Conservation (phyloP, 805 yeast species). For the Lipomyces orientalis region DNA sequence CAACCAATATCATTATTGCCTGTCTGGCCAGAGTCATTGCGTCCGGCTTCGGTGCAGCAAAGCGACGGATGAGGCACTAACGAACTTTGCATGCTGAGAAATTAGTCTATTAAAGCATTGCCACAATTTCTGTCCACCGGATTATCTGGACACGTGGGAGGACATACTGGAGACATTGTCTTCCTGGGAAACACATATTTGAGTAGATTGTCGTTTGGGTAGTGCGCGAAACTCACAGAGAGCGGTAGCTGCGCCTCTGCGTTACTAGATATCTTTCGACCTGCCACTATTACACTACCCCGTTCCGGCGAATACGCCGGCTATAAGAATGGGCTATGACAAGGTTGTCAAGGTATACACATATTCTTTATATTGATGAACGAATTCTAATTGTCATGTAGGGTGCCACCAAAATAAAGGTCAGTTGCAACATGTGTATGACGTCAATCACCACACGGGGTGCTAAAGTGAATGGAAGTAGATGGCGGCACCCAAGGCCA, state of each 20-base stretch:
- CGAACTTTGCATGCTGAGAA: not conserved
- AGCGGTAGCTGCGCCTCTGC: not conserved
- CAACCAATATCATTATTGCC: too few relatives aligned
- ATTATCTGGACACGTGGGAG: not conserved
- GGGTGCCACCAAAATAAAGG: conserved; percentile 74
- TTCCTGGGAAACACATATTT: not conserved
- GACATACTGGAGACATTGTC: not conserved
- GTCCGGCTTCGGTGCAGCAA: not conserved
- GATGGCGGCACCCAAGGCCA: conserved; percentile 97
- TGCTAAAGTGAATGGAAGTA: conserved; percentile 43
- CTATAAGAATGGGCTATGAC: conserved; percentile 45
- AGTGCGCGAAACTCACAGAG: not conserved
- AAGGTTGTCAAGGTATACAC: conserved; percentile 67
- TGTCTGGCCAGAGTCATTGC: too few relatives aligned
- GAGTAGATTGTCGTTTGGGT: not conserved
- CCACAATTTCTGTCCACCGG: not conserved
- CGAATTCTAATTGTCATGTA: conserved; percentile 25
- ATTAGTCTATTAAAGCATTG: not conserved
- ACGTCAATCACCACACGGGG: conserved; percentile 19
- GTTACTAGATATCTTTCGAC: not conserved
- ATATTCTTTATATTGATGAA: not conserved
- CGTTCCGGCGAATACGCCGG: not conserved
- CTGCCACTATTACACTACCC: not conserved
- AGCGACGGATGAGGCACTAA: not conserved
- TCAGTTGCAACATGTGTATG: conserved; percentile 34